phyloP scores from a whole-genome alignment of 306 rosid genomes.

The Cicer bijugum region DNA sequence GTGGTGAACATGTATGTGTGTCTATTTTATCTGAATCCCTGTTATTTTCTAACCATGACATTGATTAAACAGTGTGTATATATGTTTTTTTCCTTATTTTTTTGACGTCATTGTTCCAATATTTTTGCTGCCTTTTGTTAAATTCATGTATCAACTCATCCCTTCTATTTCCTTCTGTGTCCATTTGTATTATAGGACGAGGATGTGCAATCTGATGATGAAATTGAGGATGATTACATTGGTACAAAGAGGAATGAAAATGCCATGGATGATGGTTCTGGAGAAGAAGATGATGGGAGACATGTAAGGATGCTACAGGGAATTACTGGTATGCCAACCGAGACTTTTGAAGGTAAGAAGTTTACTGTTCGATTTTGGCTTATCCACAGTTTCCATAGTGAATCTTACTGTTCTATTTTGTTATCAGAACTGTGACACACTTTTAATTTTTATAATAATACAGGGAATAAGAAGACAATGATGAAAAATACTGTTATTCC shows the following conservation, averaged over 20 bases:
- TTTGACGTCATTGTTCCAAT: background rate
- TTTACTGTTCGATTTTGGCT: conserved; percentile 16
- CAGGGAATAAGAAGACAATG: conserved; percentile 59
- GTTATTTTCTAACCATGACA: no score
- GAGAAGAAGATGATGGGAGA: conserved; percentile 58
- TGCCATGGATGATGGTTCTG: conserved; percentile 49
- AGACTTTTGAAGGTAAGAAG: conserved; percentile 67
- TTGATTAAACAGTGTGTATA: no score
- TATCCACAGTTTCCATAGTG: background rate
- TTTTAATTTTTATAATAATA: conserved; percentile 11
- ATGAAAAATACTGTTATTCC: conserved; percentile 54
- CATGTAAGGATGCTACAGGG: conserved; percentile 70
- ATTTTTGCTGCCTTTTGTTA: background rate
- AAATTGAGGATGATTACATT: conserved; percentile 46
- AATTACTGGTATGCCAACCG: conserved; percentile 67
- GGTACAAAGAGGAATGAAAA: conserved; percentile 39
- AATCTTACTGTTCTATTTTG: background rate
- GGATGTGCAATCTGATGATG: conserved; percentile 78
- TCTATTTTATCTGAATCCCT: no score
- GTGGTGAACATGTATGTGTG: no score
- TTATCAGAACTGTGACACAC: background rate
- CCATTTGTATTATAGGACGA: conserved; percentile 66
- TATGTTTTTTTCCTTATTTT: background rate
- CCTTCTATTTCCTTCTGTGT: background rate
- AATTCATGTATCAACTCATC: conserved; percentile 4